phyloP scores from a whole-genome alignment of 352 stramenopile species.

The Saprolegnia parasitica region DNA sequence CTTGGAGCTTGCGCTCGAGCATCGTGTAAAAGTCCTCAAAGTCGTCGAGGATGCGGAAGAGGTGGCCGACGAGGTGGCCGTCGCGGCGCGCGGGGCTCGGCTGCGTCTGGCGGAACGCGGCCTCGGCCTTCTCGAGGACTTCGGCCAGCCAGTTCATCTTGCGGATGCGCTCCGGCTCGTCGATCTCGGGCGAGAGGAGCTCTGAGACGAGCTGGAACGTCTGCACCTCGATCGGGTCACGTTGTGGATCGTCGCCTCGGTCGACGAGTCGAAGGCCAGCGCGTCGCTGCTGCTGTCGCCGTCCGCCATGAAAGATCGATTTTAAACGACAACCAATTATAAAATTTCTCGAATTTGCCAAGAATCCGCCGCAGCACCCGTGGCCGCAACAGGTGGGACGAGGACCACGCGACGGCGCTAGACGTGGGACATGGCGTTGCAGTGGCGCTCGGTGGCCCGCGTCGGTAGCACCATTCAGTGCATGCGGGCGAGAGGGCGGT shows the following conservation, averaged over 20 bases:
- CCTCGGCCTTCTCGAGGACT: slow-evolving; percentile 70
- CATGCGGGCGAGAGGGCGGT: no score
- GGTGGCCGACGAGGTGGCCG: slow-evolving; percentile 73
- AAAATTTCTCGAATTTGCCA: no score
- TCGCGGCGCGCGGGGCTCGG: slow-evolving; percentile 67
- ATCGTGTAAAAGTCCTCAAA: slow-evolving; percentile 80
- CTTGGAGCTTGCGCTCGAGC: slow-evolving; percentile 61
- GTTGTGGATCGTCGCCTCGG: background rate
- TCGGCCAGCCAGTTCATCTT: slow-evolving; percentile 81
- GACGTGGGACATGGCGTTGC: no score
- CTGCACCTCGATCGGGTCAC: slow-evolving; percentile 53
- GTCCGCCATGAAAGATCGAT: no score
- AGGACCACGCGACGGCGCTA: no score
- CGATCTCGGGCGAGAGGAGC: slow-evolving; percentile 46
- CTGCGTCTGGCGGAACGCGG: slow-evolving; percentile 66
- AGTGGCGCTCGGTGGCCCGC: no score
- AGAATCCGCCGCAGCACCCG: no score
- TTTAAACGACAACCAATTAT: no score
- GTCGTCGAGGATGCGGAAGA: slow-evolving; percentile 74
- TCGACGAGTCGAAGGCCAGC: background rate
- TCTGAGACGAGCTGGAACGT: slow-evolving; percentile 65
- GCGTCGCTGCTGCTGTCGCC: background rate
- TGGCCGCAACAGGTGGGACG: no score
- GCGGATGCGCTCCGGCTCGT: slow-evolving; percentile 50
- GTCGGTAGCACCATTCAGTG: no score